Evolutionary conservation across 768 basidiomycete genomes (phyloP).

Genomic region (Clavaria fumosa): DNA sequence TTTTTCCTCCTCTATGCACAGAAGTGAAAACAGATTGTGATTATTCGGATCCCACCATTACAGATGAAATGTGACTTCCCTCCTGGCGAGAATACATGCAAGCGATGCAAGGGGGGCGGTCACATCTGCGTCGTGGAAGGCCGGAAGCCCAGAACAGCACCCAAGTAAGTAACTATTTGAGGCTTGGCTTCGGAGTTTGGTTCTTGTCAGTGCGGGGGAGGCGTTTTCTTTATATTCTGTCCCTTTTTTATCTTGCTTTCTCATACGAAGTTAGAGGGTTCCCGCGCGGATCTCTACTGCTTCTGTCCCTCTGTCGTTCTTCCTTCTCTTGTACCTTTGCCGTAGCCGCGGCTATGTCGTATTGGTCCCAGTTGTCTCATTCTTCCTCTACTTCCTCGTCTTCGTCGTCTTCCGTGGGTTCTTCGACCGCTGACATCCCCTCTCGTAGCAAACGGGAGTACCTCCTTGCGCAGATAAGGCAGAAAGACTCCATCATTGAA

Average conservation of each 20-base stretch:
- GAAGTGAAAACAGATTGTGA: background rate
- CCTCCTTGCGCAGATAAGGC: constrained; percentile 68
- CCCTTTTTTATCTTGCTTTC: constrained; percentile 11
- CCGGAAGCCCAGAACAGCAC: constrained; percentile 59
- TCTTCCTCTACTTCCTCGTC: constrained; percentile 10
- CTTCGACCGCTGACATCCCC: constrained; percentile 23
- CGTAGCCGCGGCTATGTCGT: too few species aligned
- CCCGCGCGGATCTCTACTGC: too few species aligned
- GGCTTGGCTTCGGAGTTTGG: constrained; percentile 11
- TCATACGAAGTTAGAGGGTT: background rate
- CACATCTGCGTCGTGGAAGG: constrained; percentile 77
- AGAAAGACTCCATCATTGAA: constrained; percentile 80
- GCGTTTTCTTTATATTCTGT: constrained; percentile 7
- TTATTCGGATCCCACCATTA: constrained; percentile 3
- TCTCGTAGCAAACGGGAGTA: constrained; percentile 68
- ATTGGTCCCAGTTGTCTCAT: too few species aligned
- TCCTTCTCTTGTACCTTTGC: too few species aligned
- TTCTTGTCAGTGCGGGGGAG: constrained; percentile 3
- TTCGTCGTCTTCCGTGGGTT: constrained; percentile 18
- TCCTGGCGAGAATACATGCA: constrained; percentile 56
- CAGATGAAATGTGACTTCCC: constrained; percentile 86
- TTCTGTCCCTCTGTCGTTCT: too few species aligned
- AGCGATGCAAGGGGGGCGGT: constrained; percentile 54
- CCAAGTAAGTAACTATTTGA: constrained; percentile 48
- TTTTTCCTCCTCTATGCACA: constrained; percentile 8